phyloP scores from a whole-genome alignment of 306 rosid genomes.

The Dalbergia oliveri region DNA sequence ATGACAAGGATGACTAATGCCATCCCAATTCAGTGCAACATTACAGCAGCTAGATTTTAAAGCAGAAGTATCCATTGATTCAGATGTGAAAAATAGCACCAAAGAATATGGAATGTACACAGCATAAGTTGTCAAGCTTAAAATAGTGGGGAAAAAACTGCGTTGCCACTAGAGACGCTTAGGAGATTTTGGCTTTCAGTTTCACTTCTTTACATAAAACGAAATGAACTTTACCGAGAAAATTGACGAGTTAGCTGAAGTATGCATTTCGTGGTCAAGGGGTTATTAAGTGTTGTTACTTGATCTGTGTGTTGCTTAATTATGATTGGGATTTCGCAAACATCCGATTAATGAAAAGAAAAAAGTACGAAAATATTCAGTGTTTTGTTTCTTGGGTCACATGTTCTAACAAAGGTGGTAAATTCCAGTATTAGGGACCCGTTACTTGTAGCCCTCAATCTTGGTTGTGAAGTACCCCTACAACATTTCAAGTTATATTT shows the following conservation, averaged over 20 bases:
- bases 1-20: conserved; percentile 54
- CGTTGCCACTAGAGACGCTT: background rate
- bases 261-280: too few species aligned
- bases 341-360: too few species aligned
- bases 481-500: too few species aligned
- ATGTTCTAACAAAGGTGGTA: too few species aligned
- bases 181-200: background rate
- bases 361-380: too few species aligned
- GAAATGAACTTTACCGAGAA: background rate
- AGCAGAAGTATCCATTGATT: background rate
- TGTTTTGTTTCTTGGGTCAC: too few species aligned
- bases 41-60: conserved; percentile 18
- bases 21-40: background rate
- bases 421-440: too few species aligned
- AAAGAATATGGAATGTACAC: conserved; percentile 1
- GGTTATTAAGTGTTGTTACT: too few species aligned
- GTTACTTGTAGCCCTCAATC: too few species aligned
- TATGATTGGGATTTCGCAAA: too few species aligned
- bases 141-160: background rate
- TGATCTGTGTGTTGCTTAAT: background rate
- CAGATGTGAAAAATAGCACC: background rate
- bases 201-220: conserved; percentile 2
- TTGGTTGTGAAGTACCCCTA: too few species aligned
- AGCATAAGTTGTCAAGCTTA: background rate
- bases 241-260: background rate